Conservation (phyloP, 1,284 basidiomycete species). For the Cryptococcus sp. region DNA sequence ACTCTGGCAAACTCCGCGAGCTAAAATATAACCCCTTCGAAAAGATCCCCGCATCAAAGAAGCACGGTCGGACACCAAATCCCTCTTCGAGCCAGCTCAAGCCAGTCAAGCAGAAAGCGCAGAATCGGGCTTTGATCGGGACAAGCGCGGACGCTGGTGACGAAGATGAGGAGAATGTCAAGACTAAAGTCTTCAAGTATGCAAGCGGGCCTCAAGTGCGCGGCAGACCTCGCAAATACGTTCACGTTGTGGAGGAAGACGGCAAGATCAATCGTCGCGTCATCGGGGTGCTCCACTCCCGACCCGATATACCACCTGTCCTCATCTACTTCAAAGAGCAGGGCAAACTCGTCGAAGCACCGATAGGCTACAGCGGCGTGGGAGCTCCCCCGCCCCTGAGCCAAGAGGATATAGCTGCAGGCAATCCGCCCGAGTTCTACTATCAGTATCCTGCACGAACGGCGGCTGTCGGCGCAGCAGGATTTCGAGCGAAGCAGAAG, state of each 20-base stretch:
- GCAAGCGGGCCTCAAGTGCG: conserved; percentile 32
- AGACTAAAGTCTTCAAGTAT: conserved; percentile 23
- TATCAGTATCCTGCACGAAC: conserved; percentile 16
- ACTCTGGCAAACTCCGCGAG: background rate
- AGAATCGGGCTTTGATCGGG: background rate
- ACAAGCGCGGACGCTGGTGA: background rate
- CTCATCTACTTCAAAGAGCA: conserved; percentile 31
- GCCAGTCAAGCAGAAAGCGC: conserved; percentile 1
- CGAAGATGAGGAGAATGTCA: background rate
- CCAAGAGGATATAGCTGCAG: conserved; percentile 22
- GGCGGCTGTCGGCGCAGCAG: conserved; percentile 4
- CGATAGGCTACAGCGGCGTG: conserved; percentile 32
- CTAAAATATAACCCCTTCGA: background rate
- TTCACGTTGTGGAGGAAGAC: conserved; percentile 41
- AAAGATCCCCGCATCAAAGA: no score
- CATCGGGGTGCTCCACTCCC: conserved; percentile 28
- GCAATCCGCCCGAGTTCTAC: conserved; percentile 31
- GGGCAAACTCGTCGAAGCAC: conserved; percentile 32
- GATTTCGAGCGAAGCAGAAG: conserved; percentile 8
- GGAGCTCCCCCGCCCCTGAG: conserved; percentile 32
- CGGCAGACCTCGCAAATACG: conserved; percentile 47
- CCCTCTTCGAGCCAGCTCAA: background rate
- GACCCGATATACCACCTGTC: conserved; percentile 32
- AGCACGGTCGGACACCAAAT: background rate
- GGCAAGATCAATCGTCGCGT: conserved; percentile 36